phyloP scores from a whole-genome alignment of 1,139 yeast species.

The Yarrowia galli region DNA sequence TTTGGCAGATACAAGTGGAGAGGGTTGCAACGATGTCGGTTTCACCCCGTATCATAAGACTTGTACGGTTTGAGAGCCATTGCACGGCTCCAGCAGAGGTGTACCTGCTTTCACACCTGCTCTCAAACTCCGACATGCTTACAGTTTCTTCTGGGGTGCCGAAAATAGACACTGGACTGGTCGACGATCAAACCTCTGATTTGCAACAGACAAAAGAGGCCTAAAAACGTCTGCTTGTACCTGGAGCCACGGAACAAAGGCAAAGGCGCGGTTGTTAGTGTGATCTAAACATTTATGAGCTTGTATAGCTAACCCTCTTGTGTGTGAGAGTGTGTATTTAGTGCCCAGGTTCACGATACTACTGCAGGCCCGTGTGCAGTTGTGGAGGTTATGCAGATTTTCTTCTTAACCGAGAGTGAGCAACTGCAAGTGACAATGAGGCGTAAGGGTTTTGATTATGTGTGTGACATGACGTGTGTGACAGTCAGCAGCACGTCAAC shows the following conservation, averaged over 20 bases:
- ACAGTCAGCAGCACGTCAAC: background rate
- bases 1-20: background rate
- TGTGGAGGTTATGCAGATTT: conserved; percentile 16
- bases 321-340: background rate
- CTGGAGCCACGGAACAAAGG: conserved; percentile 26
- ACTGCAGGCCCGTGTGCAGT: conserved; percentile 25
- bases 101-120: background rate
- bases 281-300: background rate
- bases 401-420: conserved; percentile 17
- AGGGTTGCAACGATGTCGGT: too few species aligned
- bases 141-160: conserved; percentile 8
- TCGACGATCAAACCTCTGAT: conserved; percentile 4
- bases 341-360: conserved; percentile 24
- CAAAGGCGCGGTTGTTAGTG: background rate
- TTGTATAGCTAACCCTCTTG: background rate
- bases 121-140: conserved; percentile 2
- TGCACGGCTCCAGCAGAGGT: background rate
- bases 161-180: conserved; percentile 6
- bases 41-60: background rate
- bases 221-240: conserved; percentile 13
- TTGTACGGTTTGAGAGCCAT: conserved; percentile 3
- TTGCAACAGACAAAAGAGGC: conserved; percentile 7
- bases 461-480: background rate
- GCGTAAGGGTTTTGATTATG: background rate
- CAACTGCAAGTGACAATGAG: conserved; percentile 6